phyloP scores from a whole-genome alignment of 2,329 filamentous ascomycete genomes.

The Penicillium sp. region DNA sequence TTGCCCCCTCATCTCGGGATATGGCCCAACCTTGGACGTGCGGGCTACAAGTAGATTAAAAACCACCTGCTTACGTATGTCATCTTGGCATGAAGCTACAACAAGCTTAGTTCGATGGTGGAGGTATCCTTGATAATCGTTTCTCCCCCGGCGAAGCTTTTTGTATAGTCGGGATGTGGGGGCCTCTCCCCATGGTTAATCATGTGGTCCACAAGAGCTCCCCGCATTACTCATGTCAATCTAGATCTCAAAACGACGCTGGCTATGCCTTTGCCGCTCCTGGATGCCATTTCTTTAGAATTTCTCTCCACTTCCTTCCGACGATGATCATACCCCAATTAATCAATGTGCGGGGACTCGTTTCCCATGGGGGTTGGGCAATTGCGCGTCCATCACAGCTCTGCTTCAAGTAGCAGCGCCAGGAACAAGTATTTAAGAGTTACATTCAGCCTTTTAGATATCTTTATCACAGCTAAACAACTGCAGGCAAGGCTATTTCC shows the following conservation, averaged over 20 bases:
- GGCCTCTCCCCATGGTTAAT: constrained; percentile 2
- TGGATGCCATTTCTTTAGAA: not conserved
- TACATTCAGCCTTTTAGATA: not conserved
- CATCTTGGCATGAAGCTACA: constrained; percentile 6
- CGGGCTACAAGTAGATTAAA: constrained; percentile 6
- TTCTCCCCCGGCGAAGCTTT: not conserved
- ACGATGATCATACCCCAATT: not conserved
- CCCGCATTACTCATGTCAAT: not conserved
- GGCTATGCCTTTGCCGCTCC: no score
- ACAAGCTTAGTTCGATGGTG: not conserved
- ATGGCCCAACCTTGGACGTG: constrained; percentile 9
- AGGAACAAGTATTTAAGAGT: not conserved
- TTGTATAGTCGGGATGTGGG: constrained; percentile 23
- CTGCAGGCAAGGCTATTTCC: not conserved
- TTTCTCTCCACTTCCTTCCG: constrained; percentile 21
- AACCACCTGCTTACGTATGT: constrained; percentile 11
- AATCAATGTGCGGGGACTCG: not conserved
- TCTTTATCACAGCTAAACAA: not conserved
- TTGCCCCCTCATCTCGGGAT: constrained; percentile 9
- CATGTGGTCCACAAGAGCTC: constrained; percentile 19
- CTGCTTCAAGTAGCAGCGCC: not conserved
- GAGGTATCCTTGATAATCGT: not conserved
- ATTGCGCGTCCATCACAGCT: constrained; percentile 10
- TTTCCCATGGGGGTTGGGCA: not conserved
- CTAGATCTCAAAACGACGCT: not conserved